These are phyloP conservation scores for Pseudoturritis turrita DNA, from an alignment of 345 rosid species.

Conservation along the genomic window DNA sequence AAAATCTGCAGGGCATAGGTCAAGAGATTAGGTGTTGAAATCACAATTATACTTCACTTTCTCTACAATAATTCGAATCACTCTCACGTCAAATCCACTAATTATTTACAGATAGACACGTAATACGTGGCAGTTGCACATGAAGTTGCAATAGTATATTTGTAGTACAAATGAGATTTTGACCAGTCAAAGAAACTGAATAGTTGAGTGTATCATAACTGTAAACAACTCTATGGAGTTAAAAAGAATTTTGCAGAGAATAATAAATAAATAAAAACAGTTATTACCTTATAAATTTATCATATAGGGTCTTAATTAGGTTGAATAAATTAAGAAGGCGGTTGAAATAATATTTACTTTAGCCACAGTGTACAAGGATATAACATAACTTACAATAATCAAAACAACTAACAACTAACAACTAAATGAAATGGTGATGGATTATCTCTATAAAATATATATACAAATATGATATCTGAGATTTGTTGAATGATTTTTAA, in stretches of 20 bases:
- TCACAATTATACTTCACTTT: constrained; percentile 11
- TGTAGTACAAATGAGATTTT: constrained; percentile 7
- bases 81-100: not conserved
- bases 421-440: not conserved
- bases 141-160: not conserved
- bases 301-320: not conserved
- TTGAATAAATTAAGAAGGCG: not conserved
- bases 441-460: not conserved
- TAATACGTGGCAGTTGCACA: constrained; percentile 9
- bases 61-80: not conserved
- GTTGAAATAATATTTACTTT: constrained; percentile 3
- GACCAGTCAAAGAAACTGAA: constrained; percentile 26
- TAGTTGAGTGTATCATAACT: constrained; percentile 7
- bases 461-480: not conserved
- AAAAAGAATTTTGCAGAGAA: not conserved
- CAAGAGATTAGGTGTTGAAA: constrained; percentile 22
- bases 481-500: no score
- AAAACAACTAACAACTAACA: not conserved
- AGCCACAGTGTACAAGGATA: not conserved
- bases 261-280: not conserved
- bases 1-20: not conserved
- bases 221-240: not conserved
- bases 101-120: not conserved
- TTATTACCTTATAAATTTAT: not conserved
- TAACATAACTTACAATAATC: not conserved